phyloP scores from a whole-genome alignment of 495 filamentous ascomycete genomes.

The Parathielavia hyrcaniae region DNA sequence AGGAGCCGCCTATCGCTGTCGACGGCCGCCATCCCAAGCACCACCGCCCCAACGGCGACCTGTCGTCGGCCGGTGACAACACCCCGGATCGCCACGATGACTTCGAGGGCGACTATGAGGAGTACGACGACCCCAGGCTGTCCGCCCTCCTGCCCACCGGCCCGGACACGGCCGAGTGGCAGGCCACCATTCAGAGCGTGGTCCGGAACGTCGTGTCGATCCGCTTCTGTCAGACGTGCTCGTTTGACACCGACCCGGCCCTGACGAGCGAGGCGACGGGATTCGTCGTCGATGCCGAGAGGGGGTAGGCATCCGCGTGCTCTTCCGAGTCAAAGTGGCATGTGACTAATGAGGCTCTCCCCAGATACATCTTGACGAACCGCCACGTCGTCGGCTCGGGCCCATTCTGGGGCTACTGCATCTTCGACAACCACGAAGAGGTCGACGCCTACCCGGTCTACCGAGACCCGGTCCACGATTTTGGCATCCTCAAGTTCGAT shows the following conservation, averaged over 20 bases:
- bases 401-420: slow-evolving; percentile 94
- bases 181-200: slow-evolving; percentile 87
- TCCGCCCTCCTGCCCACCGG: slow-evolving; percentile 43
- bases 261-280: slow-evolving; percentile 93
- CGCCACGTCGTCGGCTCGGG: slow-evolving; percentile 94
- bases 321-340: neutral
- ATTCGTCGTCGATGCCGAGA: slow-evolving; percentile 94
- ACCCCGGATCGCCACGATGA: slow-evolving; percentile 40
- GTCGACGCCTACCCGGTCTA: slow-evolving; percentile 98
- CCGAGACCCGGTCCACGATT: slow-evolving; percentile 96
- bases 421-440: slow-evolving; percentile 98
- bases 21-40: slow-evolving; percentile 47
- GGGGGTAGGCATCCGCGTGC: slow-evolving; percentile 53
- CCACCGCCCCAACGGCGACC: slow-evolving; percentile 41
- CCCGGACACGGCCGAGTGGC: slow-evolving; percentile 92
- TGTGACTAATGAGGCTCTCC: slow-evolving; percentile 31
- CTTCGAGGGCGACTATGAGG: slow-evolving; percentile 34
- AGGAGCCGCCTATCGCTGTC: slow-evolving; percentile 36
- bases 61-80: slow-evolving; percentile 43
- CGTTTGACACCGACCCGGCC: slow-evolving; percentile 93
- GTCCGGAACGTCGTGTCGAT: slow-evolving; percentile 93
- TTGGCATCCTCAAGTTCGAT: slow-evolving; percentile 93
- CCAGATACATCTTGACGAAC: slow-evolving; percentile 69
- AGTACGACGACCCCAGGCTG: slow-evolving; percentile 33
- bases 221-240: slow-evolving; percentile 96